phyloP scores from a whole-genome alignment of 2,329 filamentous ascomycete species.

The Nigrograna mackinnonii region DNA sequence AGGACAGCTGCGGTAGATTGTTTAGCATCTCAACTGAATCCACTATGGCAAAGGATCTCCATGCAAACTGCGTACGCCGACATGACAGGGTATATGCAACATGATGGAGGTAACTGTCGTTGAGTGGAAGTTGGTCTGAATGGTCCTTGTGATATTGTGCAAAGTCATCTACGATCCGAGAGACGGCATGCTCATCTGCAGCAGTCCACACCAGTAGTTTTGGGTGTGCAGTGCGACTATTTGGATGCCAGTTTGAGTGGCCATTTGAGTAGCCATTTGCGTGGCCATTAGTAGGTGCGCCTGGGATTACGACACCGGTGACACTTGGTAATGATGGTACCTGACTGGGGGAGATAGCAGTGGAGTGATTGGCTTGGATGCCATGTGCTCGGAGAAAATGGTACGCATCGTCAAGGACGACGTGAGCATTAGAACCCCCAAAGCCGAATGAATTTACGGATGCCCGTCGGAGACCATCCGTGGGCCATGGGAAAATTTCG shows the following conservation, averaged over 20 bases:
- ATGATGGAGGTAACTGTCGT: too few species aligned
- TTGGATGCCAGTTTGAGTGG: neutral
- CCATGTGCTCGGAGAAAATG: neutral
- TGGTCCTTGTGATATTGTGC: too few species aligned
- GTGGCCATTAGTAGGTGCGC: too few species aligned
- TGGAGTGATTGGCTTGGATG: neutral
- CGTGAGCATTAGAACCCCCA: slow-evolving; percentile 16
- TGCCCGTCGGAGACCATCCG: slow-evolving; percentile 2
- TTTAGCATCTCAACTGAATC: too few species aligned
- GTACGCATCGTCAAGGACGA: slow-evolving; percentile 13
- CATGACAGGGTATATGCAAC: slow-evolving; percentile 6
- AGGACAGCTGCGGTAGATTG: too few species aligned
- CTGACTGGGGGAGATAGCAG: neutral
- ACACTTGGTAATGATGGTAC: too few species aligned
- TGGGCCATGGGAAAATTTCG: slow-evolving; percentile 10
- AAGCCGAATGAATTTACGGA: slow-evolving; percentile 17
- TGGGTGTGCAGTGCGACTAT: neutral
- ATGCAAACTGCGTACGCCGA: slow-evolving; percentile 1
- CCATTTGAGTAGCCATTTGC: too few species aligned
- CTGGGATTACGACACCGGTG: too few species aligned
- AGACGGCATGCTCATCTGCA: too few species aligned
- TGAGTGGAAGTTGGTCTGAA: too few species aligned
- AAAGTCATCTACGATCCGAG: too few species aligned
- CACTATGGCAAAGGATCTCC: slow-evolving; percentile 2
- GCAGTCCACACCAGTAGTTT: too few species aligned